Evolutionary conservation across 441 rosid genomes (phyloP).

Genomic region (Rhodomyrtus psidioides): DNA sequence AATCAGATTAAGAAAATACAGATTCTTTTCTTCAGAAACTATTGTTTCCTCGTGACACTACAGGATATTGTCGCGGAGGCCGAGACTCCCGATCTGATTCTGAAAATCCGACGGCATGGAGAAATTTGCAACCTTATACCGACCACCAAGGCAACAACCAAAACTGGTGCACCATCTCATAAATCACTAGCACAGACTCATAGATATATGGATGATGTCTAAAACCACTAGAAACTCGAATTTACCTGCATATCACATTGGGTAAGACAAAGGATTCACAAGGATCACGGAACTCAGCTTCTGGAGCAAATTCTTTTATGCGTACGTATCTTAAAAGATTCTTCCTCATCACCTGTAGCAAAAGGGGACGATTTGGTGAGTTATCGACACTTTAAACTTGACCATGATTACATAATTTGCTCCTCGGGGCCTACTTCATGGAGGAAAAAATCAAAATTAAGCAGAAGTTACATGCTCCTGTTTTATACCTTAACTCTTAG

Average conservation of each 20-base stretch:
- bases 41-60: background rate
- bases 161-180: background rate
- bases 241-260: conserved; percentile 88
- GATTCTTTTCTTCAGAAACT: too few relatives aligned
- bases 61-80: background rate
- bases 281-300: conserved; percentile 73
- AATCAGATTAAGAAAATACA: too few relatives aligned
- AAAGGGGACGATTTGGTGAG: background rate
- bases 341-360: conserved; percentile 68
- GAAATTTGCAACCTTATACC: background rate
- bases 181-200: background rate
- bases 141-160: background rate
- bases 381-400: background rate
- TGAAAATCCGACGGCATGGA: background rate
- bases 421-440: background rate
- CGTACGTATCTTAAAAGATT: conserved; percentile 73
- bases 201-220: background rate
- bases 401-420: background rate
- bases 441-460: background rate
- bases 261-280: conserved; percentile 73
- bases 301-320: conserved; percentile 79
- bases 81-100: background rate
- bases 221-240: background rate
- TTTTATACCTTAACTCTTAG: background rate
- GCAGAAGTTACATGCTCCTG: background rate